These are phyloP conservation scores for Fusarium nematophilum DNA, from an alignment of 2,329 filamentous ascomycete genomes.

Conservation along the genomic window DNA sequence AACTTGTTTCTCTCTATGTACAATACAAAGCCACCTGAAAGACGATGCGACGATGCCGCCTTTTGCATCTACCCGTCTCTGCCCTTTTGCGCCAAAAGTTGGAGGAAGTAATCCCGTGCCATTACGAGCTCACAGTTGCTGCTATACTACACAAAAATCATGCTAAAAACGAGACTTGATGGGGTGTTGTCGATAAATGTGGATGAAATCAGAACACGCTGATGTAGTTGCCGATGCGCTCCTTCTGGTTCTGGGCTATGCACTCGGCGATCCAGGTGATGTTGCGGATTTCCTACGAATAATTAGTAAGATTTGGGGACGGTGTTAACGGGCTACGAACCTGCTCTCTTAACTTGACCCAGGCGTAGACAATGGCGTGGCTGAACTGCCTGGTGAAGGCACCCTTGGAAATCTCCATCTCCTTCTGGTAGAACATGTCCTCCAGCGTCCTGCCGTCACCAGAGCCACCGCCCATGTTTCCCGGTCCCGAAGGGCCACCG, in stretches of 20 bases:
- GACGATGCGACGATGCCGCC: constrained; percentile 43
- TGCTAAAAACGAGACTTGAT: constrained; percentile 44
- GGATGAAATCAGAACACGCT: constrained; percentile 81
- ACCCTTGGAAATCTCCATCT: constrained; percentile 97
- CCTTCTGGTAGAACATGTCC: constrained; percentile 98
- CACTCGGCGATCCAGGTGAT: constrained; percentile 99
- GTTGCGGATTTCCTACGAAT: constrained; percentile 98
- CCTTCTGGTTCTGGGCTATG: constrained; percentile 99
- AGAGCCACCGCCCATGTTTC: constrained; percentile 85
- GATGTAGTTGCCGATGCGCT: constrained; percentile 98
- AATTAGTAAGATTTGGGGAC: constrained; percentile 44
- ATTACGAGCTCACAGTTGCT: constrained; percentile 53
- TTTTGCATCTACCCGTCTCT: constrained; percentile 44
- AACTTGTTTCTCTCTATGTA: constrained; percentile 61
- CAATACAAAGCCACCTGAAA: constrained; percentile 55
- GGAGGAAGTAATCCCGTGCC: constrained; percentile 46
- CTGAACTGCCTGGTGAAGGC: constrained; percentile 98
- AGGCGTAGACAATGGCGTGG: constrained; percentile 93
- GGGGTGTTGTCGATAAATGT: constrained; percentile 29
- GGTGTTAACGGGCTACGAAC: constrained; percentile 61
- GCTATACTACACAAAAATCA: constrained; percentile 58
- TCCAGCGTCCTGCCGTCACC: constrained; percentile 90
- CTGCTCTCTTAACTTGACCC: constrained; percentile 98
- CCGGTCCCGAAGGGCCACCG: constrained; percentile 76
- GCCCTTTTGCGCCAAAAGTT: constrained; percentile 49